phyloP scores from a whole-genome alignment of 2,329 filamentous ascomycete genomes.

The Colletotrichum sp. region DNA sequence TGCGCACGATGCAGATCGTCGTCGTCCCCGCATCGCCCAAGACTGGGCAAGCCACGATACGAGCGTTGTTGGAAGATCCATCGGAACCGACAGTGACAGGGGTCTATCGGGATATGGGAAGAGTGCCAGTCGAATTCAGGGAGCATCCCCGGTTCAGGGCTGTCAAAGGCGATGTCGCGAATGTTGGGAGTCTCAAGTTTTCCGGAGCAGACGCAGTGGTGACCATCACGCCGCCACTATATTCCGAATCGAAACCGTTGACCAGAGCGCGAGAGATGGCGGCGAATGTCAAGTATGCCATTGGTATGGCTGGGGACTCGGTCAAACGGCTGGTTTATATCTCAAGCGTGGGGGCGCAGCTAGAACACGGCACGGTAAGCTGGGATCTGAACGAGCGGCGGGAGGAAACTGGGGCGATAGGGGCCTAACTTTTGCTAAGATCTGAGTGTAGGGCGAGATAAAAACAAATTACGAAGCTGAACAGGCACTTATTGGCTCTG shows the following conservation, averaged over 20 bases:
- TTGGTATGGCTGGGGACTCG: slow-evolving; percentile 26
- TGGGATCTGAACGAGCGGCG: background rate
- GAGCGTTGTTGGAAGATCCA: slow-evolving; percentile 26
- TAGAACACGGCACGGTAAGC: slow-evolving; percentile 33
- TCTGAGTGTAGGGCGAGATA: slow-evolving; percentile 28
- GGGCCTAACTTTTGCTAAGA: background rate
- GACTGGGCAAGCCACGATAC: slow-evolving; percentile 34
- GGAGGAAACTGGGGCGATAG: accelerated
- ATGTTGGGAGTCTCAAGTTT: slow-evolving; percentile 31
- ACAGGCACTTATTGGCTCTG: slow-evolving; percentile 21
- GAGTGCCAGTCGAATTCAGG: slow-evolving; percentile 33
- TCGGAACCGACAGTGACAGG: slow-evolving; percentile 27
- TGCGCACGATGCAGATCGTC: slow-evolving; percentile 31
- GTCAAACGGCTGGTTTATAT: slow-evolving; percentile 2
- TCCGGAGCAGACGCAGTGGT: slow-evolving; percentile 33
- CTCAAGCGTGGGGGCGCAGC: slow-evolving; percentile 32
- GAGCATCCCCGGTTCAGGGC: slow-evolving; percentile 32
- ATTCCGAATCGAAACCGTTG: slow-evolving; percentile 27
- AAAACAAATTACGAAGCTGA: slow-evolving; percentile 28
- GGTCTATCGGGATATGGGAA: slow-evolving; percentile 34
- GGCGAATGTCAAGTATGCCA: slow-evolving; percentile 36
- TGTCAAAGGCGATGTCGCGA: slow-evolving; percentile 32
- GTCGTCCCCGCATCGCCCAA: slow-evolving; percentile 37
- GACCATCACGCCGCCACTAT: slow-evolving; percentile 39
- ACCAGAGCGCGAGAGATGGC: slow-evolving; percentile 37